Evolutionary conservation across 441 rosid genomes (phyloP).

Genomic region (Erodium trifolium): DNA sequence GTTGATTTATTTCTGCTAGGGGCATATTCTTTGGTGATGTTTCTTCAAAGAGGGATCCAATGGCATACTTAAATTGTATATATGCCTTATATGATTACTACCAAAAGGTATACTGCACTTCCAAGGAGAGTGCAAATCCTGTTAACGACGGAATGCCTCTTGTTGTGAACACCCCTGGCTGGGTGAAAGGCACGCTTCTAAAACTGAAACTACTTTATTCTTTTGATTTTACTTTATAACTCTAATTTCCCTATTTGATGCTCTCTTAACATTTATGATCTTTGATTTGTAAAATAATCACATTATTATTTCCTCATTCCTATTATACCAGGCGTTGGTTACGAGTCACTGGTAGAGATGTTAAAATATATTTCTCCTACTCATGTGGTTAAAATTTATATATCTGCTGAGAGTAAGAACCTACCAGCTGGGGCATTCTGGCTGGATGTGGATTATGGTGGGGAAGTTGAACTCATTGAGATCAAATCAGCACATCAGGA

Average conservation of each 20-base stretch:
- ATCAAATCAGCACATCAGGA: conserved; percentile 54
- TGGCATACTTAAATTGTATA: conserved; percentile 55
- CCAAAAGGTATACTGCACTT: conserved; percentile 32
- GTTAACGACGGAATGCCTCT: conserved; percentile 52
- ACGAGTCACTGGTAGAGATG: conserved; percentile 69
- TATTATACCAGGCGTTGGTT: conserved; percentile 59
- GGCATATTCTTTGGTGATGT: conserved; percentile 80
- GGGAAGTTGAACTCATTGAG: conserved; percentile 50
- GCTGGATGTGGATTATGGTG: conserved; percentile 38
- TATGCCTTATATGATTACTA: conserved; percentile 54
- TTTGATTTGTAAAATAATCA: background rate
- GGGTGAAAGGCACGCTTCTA: conserved; percentile 75
- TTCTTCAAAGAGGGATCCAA: conserved; percentile 81
- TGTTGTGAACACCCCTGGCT: conserved; percentile 84
- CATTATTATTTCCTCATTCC: conserved; percentile 3
- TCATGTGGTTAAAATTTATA: conserved; percentile 79
- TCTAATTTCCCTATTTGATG: background rate
- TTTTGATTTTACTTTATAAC: too few relatives aligned
- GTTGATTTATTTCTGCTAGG: conserved; percentile 29
- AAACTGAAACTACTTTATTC: too few relatives aligned
- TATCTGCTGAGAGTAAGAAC: conserved; percentile 52
- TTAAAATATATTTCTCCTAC: conserved; percentile 61
- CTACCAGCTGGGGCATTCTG: conserved; percentile 78
- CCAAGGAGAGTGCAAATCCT: conserved; percentile 26
- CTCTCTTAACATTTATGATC: background rate